Conservation (phyloP, 257 asterid species). For the Solanum raphanifolium region DNA sequence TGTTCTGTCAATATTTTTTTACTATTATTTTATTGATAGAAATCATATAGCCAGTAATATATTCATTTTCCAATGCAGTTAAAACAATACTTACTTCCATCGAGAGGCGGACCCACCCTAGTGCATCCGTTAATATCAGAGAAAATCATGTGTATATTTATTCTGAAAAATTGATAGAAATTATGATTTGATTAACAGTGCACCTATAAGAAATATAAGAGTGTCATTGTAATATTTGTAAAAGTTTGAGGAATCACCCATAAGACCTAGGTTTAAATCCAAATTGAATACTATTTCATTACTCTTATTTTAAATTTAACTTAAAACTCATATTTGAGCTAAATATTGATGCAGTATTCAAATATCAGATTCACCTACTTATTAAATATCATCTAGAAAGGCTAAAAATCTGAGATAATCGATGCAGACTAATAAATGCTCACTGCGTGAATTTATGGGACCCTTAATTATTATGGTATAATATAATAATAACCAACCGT, state of each 20-base stretch:
- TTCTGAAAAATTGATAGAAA: too few species aligned
- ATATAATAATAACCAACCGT: too few species aligned
- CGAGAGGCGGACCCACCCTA: background rate
- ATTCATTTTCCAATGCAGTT: background rate
- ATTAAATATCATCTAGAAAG: background rate
- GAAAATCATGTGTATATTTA: too few species aligned
- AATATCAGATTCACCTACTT: too few species aligned
- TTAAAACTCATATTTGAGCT: too few species aligned
- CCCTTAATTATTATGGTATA: too few species aligned
- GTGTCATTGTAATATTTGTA: too few species aligned
- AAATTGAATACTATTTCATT: too few species aligned
- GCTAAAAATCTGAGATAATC: background rate
- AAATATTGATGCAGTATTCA: too few species aligned
- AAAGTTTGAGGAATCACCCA: background rate
- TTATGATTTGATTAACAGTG: too few species aligned
- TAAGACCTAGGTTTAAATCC: fast-evolving
- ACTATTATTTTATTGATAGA: background rate
- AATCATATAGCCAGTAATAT: background rate
- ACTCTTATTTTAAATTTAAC: too few species aligned
- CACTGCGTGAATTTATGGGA: background rate
- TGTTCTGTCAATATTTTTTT: background rate
- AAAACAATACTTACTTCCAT: background rate
- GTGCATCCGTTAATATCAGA: fast-evolving
- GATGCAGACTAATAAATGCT: background rate
- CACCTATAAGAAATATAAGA: too few species aligned